Base-by-base conservation (phyloP, 192 early-diverging fungal genomes). In the Lunasporangiospora selenospora region DNA sequence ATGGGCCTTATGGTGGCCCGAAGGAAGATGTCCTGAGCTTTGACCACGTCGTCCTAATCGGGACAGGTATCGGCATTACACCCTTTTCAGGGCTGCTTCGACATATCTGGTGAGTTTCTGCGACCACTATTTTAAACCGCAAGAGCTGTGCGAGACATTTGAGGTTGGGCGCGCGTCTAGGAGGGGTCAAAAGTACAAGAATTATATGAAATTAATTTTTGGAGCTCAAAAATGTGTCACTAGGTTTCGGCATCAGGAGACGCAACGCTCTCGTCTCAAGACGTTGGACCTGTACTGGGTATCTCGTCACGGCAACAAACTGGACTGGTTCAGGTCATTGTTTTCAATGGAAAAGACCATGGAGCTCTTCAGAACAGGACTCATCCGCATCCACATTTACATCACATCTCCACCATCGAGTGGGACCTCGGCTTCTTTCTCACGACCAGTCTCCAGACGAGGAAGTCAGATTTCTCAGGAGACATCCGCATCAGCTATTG, bases 1-100 rank as follows among this genome's bases (percentile, higher is more conserved):
- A 95, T 64, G 93, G 93, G 2, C 89, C 93, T 6, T 95, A 87
- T 78, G 91, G 93, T 23, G 89, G 90, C 3, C 87, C 90, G 23
- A 85, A 85, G 33, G 88, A 92, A 60, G 88, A 92, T 63, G 83
- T 90, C 38, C 86, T 89, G 58, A 77, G 81, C 62, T 90, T 87
- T 75, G 82, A 90, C 50, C 77, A 83, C 62, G 77, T 80, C 1
- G 53, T 92, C 7, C 66, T 90, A 44, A 69, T 92, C 27, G 89
- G 81, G 48, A 87, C 84, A 53, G 90, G 90, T 29, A 90, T 90
- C 62, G 90, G 90, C 65, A 88, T 89, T 8, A 92, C 90, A 12
- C 89, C 90, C 23, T 89, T 89, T 81, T 86, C 86, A 57, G 86
- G 85, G 8, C 81, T 90, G 29, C 80, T 92, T 33, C 86, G 87